Conservation (phyloP, 2,329 filamentous ascomycete genomes). For the Aureobasidium sp. region DNA sequence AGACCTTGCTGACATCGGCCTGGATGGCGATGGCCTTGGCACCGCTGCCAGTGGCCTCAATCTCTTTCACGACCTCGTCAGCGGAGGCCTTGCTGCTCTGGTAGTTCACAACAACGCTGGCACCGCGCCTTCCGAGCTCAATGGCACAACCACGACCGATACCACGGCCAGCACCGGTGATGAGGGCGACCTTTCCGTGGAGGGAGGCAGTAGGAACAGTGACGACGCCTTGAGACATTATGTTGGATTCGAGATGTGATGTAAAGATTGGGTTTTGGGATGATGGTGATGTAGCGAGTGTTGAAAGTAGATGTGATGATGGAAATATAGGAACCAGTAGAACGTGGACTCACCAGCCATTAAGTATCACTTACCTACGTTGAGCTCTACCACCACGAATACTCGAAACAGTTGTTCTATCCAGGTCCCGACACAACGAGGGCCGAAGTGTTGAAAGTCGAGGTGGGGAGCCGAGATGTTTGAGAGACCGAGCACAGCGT, state of each 20-base stretch:
- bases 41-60: constrained; percentile 38
- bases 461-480: constrained; percentile 11
- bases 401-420: constrained; percentile 4
- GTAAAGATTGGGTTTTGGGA: not conserved
- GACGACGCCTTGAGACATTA: constrained; percentile 20
- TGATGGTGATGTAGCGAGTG: not conserved
- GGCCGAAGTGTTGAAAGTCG: constrained; percentile 7
- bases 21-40: constrained; percentile 50
- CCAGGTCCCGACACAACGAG: constrained; percentile 2
- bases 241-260: not conserved
- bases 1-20: constrained; percentile 46
- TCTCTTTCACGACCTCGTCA: constrained; percentile 40
- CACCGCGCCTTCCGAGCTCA: constrained; percentile 57
- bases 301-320: not conserved
- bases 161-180: constrained; percentile 58
- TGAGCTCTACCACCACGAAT: not conserved
- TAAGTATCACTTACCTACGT: constrained; percentile 1
- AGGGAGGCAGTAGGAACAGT: constrained; percentile 40
- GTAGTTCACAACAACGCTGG: constrained; percentile 58
- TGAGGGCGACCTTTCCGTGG: constrained; percentile 47
- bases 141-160: constrained; percentile 60
- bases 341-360: not conserved
- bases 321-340: not conserved
- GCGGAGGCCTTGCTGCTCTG: constrained; percentile 45
- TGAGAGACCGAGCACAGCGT: constrained; percentile 7